Base-by-base conservation (phyloP, 345 rosid genomes). In the Atalantia buxifolia region DNA sequence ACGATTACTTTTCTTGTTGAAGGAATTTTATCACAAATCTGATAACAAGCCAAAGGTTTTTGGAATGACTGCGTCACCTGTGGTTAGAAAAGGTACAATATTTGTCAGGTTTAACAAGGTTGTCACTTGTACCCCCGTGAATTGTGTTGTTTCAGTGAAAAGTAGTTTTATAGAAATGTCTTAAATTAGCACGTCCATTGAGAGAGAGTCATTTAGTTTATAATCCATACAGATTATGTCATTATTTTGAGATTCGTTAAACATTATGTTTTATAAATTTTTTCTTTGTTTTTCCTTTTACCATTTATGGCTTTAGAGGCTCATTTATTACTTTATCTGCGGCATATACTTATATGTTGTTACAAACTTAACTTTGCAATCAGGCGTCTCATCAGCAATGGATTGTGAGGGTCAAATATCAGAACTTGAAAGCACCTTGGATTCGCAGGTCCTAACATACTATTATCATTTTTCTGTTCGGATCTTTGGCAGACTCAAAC, bases 21-120 rank as follows among this genome's bases (percentile, higher is more conserved):
- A 96, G 99, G 99, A 92, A 71, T 96, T 88, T 77, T 96, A 92
- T 84, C 87, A 79, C 80, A 88, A 89, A 80, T 79, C 84, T 63
- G 78, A 57, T 69, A 56, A 77, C 76, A 92, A 91, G 86, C 99
- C 98, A 10, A 96, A 86, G 88, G 83, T 96, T 70, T 88, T 96
- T 85, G 98, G 98, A 81, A 88, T 96, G 92, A 91, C 98, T 14
- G 87, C 94, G 2, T 86, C 95, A 24, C 87, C 88, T 27, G 87
- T 84, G 68, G 60, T 85, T 76, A 83, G 89, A 79, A 93, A 88
- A 88, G 98, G 99, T 89, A 86, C 77, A 83, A 22, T 77, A 33
- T 67, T 45, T 24, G 38, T 45, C 31, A 25, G 21, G 50, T 36
- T 53, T 18, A 53, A 53, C 57, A 53, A 18, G 57, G 57, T 45